Conservation (phyloP, 257 asterid genomes). For the Henckelia pumila region DNA sequence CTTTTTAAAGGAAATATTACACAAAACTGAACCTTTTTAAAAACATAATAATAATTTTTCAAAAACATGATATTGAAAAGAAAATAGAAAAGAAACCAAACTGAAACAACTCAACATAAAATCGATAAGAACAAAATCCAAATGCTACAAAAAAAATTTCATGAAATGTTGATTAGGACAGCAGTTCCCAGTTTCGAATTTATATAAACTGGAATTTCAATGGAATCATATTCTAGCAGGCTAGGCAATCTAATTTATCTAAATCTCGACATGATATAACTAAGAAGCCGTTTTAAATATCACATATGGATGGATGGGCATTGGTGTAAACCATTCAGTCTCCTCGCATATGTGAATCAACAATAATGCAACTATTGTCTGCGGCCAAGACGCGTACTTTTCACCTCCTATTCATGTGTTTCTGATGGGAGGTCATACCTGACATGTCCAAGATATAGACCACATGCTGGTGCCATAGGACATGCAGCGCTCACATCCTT, state of each 20-base stretch:
- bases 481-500: constrained; percentile 65
- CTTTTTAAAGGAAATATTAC: too few species aligned
- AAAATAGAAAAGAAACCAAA: too few species aligned
- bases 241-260: neutral
- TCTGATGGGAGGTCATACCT: constrained; percentile 62
- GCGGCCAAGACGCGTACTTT: neutral
- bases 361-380: neutral
- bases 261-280: neutral
- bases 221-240: neutral
- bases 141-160: neutral
- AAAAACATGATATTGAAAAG: too few species aligned
- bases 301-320: neutral
- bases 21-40: too few species aligned
- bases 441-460: constrained; percentile 93
- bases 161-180: too few species aligned
- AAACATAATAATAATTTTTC: too few species aligned
- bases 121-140: neutral
- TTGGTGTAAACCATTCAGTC: neutral
- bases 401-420: constrained; percentile 5
- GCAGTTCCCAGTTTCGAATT: too few species aligned
- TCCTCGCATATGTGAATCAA: neutral
- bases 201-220: too few species aligned
- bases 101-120: neutral
- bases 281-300: neutral
- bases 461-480: constrained; percentile 95